Conservation (phyloP, 106 monocot species). For the Allium sativum region DNA sequence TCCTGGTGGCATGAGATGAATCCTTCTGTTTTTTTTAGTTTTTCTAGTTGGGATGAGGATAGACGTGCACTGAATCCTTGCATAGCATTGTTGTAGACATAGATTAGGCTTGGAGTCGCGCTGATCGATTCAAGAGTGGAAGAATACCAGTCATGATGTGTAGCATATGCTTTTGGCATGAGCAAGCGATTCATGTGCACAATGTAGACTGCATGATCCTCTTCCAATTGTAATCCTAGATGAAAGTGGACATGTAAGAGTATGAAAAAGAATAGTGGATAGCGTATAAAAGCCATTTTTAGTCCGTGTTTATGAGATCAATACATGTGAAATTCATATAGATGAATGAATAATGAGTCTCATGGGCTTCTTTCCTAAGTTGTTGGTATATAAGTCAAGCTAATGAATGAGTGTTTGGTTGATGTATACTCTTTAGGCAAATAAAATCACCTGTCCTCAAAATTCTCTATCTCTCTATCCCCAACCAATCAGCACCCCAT, state of each 20-base stretch:
- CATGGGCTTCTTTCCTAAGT: constrained; percentile 5
- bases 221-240: not conserved
- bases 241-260: not conserved
- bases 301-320: not conserved
- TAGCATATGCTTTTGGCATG: constrained; percentile 41
- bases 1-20: constrained; percentile 31
- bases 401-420: not conserved
- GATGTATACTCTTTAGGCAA: constrained; percentile 5
- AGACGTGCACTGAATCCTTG: constrained; percentile 43
- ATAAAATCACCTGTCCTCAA: too few species aligned
- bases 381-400: constrained; percentile 8
- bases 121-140: constrained; percentile 14
- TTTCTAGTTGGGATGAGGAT: constrained; percentile 19
- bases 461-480: too few species aligned
- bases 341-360: constrained; percentile 1
- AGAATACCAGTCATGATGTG: constrained; percentile 34
- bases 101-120: constrained; percentile 14
- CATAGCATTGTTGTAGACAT: constrained; percentile 32
- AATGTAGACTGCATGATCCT: constrained; percentile 29
- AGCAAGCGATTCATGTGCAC: constrained; percentile 53
- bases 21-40: constrained; percentile 19
- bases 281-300: not conserved
- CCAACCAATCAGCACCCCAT: too few species aligned
- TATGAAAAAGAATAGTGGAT: not conserved
- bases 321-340: constrained; percentile 1